A percentile compares a stretch with the other conserved stretches of the same genome.
These are phyloP conservation scores for Yarrowia galli DNA, from an alignment of 1,139 yeast species.

Conservation along the genomic window DNA sequence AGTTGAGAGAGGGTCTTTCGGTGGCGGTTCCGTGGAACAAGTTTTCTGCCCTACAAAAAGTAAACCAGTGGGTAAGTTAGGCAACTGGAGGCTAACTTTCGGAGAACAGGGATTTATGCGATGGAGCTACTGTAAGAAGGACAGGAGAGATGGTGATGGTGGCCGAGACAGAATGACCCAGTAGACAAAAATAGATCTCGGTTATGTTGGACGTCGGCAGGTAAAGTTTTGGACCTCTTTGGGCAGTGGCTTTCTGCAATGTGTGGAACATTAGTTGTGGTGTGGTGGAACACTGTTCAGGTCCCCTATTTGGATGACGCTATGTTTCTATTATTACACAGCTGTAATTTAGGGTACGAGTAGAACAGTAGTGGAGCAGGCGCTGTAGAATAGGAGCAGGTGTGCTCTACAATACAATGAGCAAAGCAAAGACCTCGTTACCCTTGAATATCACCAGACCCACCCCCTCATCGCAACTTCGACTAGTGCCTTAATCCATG, in stretches of 20 bases:
- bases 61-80: not conserved
- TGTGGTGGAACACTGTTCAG: no score
- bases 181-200: not conserved
- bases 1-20: slow-evolving; percentile 1
- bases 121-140: not conserved
- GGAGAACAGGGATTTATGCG: not conserved
- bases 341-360: no score
- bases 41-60: not conserved
- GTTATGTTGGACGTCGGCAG: no score
- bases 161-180: not conserved
- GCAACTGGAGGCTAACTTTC: slow-evolving; percentile 12
- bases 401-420: no score
- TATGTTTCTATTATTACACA: no score
- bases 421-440: no score
- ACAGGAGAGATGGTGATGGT: not conserved
- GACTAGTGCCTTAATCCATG: slow-evolving; percentile 15
- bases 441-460: no score
- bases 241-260: no score
- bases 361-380: no score
- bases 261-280: no score
- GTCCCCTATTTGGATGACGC: no score
- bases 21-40: slow-evolving; percentile 14
- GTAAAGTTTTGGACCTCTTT: not conserved
- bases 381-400: no score
- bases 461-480: not conserved